phyloP scores from a whole-genome alignment of 345 rosid genomes.

The Euclidium syriacum region DNA sequence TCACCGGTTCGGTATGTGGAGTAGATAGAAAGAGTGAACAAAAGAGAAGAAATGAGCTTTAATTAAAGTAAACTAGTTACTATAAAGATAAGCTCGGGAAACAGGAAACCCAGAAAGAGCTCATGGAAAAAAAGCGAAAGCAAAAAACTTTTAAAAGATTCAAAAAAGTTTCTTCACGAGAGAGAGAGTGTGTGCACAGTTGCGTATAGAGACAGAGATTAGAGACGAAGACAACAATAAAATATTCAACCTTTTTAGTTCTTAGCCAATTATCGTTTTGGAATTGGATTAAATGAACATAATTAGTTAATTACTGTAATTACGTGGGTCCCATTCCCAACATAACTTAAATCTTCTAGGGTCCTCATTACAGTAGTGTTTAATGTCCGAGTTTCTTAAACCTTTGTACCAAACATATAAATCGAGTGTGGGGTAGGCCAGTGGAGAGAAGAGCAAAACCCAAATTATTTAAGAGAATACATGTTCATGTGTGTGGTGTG shows the following conservation, averaged over 20 bases:
- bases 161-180: conserved; percentile 16
- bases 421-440: no score
- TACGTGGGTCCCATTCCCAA: neutral
- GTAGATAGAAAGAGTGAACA: conserved; percentile 1
- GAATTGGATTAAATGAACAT: conserved; percentile 22
- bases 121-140: neutral
- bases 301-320: neutral
- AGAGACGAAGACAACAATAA: conserved; percentile 26
- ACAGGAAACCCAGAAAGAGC: conserved; percentile 18
- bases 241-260: conserved; percentile 1
- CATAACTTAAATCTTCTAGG: neutral
- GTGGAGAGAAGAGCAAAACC: no score
- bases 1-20: neutral
- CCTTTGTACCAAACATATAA: neutral
- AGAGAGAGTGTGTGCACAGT: conserved; percentile 9
- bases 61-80: conserved; percentile 10
- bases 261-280: conserved; percentile 16
- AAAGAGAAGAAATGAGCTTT: conserved; percentile 18
- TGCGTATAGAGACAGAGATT: conserved; percentile 27
- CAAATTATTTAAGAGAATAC: no score
- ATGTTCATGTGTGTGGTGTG: no score
- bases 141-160: conserved; percentile 15
- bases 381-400: neutral
- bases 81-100: conserved; percentile 20
- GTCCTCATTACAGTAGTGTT: neutral